Percentiles rank a stretch among this genome's conserved stretches.
These are phyloP conservation scores for Medicago arabica DNA, from an alignment of 306 rosid genomes.

Conservation along the genomic window DNA sequence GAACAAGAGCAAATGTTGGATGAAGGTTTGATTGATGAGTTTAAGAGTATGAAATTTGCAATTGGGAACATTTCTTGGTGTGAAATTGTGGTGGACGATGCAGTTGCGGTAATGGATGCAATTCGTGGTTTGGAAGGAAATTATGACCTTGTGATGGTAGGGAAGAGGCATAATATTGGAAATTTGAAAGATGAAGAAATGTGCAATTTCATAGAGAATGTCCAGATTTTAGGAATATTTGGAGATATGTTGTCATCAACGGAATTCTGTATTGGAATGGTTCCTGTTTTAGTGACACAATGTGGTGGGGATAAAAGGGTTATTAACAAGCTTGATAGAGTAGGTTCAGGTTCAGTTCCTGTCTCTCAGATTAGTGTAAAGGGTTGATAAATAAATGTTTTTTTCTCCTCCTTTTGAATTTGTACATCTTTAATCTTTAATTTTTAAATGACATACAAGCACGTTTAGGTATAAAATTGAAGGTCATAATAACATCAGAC, in stretches of 20 bases:
- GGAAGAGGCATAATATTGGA: constrained; percentile 38
- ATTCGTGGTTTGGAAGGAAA: constrained; percentile 43
- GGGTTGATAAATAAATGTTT: not conserved
- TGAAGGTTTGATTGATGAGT: constrained; percentile 55
- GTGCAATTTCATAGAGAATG: constrained; percentile 53
- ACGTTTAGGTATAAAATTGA: too few relatives aligned
- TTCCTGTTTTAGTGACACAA: constrained; percentile 59
- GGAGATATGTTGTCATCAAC: constrained; percentile 69
- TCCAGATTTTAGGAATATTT: constrained; percentile 54
- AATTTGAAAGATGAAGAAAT: constrained; percentile 42
- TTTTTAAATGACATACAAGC: too few relatives aligned
- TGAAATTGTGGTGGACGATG: constrained; percentile 55
- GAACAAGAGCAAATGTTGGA: constrained; percentile 38
- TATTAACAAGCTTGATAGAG: not conserved
- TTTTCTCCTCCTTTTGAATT: not conserved
- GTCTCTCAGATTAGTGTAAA: not conserved
- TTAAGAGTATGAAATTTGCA: constrained; percentile 43
- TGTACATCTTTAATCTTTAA: not conserved
- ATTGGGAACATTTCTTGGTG: constrained; percentile 21
- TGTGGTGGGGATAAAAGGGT: constrained; percentile 15
- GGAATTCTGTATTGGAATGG: constrained; percentile 55
- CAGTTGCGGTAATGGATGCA: constrained; percentile 32
- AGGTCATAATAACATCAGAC: too few relatives aligned
- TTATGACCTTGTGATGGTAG: constrained; percentile 61
- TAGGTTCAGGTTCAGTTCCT: constrained; percentile 37